Percentiles rank a stretch among this genome's conserved stretches.
Evolutionary conservation across 73 alveolate genomes (phyloP).

Genomic region (Urostyla sp.): DNA sequence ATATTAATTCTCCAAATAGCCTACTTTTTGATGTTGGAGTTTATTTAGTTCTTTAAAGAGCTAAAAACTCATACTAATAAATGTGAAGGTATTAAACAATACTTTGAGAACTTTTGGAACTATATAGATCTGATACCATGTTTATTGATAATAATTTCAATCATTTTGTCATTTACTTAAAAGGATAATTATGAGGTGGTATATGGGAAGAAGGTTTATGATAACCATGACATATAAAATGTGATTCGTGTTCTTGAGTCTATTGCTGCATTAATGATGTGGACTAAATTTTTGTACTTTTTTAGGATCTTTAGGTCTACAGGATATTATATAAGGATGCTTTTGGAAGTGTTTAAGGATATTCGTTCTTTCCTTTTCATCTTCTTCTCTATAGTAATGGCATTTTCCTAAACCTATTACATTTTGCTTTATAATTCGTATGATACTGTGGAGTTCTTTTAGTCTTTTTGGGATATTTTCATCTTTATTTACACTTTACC

Average conservation of each 20-base stretch:
- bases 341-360: slow-evolving; percentile 39
- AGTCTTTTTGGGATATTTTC: not conserved
- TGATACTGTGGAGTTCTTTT: not conserved
- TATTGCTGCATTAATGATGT: slow-evolving; percentile 52
- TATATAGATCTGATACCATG: slow-evolving; percentile 35
- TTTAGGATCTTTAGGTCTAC: slow-evolving; percentile 54
- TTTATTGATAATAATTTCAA: not conserved
- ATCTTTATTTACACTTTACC: slow-evolving; percentile 21
- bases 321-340: slow-evolving; percentile 55
- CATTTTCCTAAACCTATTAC: slow-evolving; percentile 49
- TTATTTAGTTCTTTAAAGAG: too few species aligned
- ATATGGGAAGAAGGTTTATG: not conserved
- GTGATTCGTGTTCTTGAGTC: slow-evolving; percentile 31
- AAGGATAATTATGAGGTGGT: not conserved
- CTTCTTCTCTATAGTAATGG: slow-evolving; percentile 14
- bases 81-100: too few species aligned
- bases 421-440: not conserved
- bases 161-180: not conserved
- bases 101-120: slow-evolving; percentile 50
- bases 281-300: slow-evolving; percentile 65
- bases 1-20: too few species aligned
- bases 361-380: slow-evolving; percentile 51
- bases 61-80: too few species aligned
- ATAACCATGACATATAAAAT: not conserved
- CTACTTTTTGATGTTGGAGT: too few species aligned